These are phyloP conservation scores for Hericium alpestre DNA, from an alignment of 768 basidiomycete species.

Conservation along the genomic window DNA sequence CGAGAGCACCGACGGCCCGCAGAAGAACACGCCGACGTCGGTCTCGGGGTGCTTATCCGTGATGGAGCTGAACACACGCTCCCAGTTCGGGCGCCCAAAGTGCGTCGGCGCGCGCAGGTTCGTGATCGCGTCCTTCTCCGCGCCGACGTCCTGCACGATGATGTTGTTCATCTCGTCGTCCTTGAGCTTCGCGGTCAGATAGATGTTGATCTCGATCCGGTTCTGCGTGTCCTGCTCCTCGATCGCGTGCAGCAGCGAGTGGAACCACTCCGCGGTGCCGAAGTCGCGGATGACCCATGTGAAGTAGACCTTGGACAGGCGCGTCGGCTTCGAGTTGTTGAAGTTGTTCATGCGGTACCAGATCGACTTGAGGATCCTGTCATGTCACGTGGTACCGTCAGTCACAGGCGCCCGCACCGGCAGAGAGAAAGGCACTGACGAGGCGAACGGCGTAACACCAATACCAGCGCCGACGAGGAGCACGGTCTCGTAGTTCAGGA, in stretches of 20 bases:
- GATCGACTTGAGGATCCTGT: constrained; percentile 75
- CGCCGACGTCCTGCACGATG: constrained; percentile 86
- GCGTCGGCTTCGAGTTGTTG: constrained; percentile 60
- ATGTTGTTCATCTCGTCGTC: constrained; percentile 94
- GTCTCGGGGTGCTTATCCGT: constrained; percentile 78
- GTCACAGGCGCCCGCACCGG: background rate
- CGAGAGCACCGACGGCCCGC: constrained; percentile 68
- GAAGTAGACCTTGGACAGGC: constrained; percentile 86
- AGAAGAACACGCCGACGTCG: constrained; percentile 91
- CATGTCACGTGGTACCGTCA: background rate
- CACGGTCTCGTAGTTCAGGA: constrained; percentile 80
- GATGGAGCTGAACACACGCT: constrained; percentile 61
- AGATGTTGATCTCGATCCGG: constrained; percentile 88
- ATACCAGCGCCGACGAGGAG: constrained; percentile 91
- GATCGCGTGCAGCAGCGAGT: constrained; percentile 83
- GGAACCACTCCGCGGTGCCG: constrained; percentile 87
- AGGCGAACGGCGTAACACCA: constrained; percentile 93
- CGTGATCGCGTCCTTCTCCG: constrained; percentile 87
- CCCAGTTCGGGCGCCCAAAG: constrained; percentile 85
- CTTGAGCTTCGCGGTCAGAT: constrained; percentile 83
- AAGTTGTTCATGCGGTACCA: constrained; percentile 96
- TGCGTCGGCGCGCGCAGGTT: constrained; percentile 84
- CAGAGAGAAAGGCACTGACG: constrained; percentile 43
- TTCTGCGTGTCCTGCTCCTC: constrained; percentile 85
- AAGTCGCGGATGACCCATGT: constrained; percentile 95